Conservation (phyloP, 345 rosid genomes). For the Lepidium didymum region DNA sequence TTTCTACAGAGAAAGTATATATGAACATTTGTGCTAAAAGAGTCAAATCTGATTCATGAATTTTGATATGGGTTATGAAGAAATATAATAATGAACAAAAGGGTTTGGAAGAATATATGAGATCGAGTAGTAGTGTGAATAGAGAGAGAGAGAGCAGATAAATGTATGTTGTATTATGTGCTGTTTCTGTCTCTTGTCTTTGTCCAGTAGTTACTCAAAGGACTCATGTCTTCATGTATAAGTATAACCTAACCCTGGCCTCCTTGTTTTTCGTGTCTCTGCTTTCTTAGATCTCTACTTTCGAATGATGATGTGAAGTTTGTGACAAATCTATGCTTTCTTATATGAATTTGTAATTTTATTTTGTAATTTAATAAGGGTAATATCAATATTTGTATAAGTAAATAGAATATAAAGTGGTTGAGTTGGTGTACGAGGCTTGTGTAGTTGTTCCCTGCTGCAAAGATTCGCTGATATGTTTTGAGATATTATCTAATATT, state of each 20-base stretch:
- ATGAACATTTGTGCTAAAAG: neutral
- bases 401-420: neutral
- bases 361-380: neutral
- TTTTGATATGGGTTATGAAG: neutral
- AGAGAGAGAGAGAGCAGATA: too few species aligned
- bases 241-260: conserved; percentile 13
- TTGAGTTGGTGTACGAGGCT: neutral
- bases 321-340: neutral
- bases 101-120: neutral
- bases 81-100: neutral
- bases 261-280: conserved; percentile 20
- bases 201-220: conserved; percentile 14
- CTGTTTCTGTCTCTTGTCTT: conserved; percentile 4
- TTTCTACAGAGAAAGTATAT: neutral
- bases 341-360: neutral
- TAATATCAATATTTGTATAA: neutral
- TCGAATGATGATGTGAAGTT: conserved; percentile 7
- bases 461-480: conserved; percentile 1
- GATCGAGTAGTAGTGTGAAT: too few species aligned
- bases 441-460: neutral
- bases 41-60: neutral
- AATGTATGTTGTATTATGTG: conserved; percentile 7
- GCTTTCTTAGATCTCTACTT: conserved; percentile 16
- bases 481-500: neutral
- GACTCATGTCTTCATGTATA: conserved; percentile 5